Evolutionary conservation across 768 basidiomycete species (phyloP), one percentile per base, ranked within the genome.

Genomic region (Lepiota venenata): DNA sequence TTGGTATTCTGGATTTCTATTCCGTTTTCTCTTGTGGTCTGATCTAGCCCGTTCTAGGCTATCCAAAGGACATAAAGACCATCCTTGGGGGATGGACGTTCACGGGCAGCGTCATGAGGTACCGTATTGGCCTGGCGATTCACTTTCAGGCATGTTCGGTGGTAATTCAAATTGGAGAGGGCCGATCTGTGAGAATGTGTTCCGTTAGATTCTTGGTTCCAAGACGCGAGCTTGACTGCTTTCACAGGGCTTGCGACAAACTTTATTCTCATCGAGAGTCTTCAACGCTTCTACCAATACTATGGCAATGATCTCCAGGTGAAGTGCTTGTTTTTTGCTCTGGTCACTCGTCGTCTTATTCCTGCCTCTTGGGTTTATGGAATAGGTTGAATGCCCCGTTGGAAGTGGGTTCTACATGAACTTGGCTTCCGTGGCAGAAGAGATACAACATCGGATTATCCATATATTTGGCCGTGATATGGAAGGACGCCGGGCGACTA

Each of bases 161-260:
- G 93, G 92, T n/a, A 95, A 94, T 65, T 94, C 92, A n/a, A 95
- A 94, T 60, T 96, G 93, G 93, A 76, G 93, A 66, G 93, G 93
- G n/a, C 88, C 89, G 3, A 88, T 91, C 54, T 91, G 88, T 89
- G 60, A 71, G 82, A 57, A 8, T n/a, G 20, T 54, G 9, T 32
- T 32, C 8, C 8, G 32, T 8, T 38, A 36, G 27, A n/a, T 25
- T 20, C 36, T 21, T n/a, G 25, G 27, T 36, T 32, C 14, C 20
- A 22, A 41, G 36, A 2, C 51, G 58, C 55, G 55, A 55, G 37
- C 25, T 9, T 29, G 2, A 22, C 21, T 43, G 15, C 12, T 12
- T 64, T 22, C n/a, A 27, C 68, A 82, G 93, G 96, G 97, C 83
- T 98, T 39, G 94, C 97, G 8, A 91, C 93, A 50, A 98, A 96